Percentiles rank a stretch among this genome's conserved stretches.
Evolutionary conservation across 768 basidiomycete genomes (phyloP).

Genomic region (Grammothele lineata): DNA sequence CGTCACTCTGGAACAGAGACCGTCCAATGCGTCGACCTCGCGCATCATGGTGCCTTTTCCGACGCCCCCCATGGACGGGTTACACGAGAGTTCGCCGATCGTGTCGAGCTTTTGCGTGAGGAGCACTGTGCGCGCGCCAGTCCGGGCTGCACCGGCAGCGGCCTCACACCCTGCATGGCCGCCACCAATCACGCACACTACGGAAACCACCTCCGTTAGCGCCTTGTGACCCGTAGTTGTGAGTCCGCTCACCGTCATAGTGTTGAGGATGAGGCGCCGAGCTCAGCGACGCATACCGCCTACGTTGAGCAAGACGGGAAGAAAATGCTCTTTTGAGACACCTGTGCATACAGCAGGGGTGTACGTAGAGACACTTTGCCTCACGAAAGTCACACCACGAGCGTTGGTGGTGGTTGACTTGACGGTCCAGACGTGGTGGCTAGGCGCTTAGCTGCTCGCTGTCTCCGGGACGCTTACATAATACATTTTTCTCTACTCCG

Average conservation of each 20-base stretch:
- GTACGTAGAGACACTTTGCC: no score
- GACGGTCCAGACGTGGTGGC: no score
- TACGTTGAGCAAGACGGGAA: neutral
- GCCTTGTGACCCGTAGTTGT: neutral
- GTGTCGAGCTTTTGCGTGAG: conserved; percentile 80
- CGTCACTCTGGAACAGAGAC: conserved; percentile 77
- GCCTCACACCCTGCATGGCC: conserved; percentile 95
- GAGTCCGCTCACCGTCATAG: conserved; percentile 21
- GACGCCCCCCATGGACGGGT: conserved; percentile 88
- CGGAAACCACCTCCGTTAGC: no score
- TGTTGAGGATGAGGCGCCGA: conserved; percentile 2
- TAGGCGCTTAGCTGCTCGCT: no score
- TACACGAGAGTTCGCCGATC: conserved; percentile 84
- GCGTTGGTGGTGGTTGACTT: neutral
- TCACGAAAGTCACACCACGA: no score
- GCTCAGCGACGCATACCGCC: conserved; percentile 11
- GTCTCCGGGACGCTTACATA: neutral
- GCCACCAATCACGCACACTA: conserved; percentile 84
- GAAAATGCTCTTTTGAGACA: neutral
- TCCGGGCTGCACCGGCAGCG: conserved; percentile 78
- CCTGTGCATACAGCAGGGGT: conserved; percentile 4
- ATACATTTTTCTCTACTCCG: conserved; percentile 4
- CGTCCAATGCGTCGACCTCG: conserved; percentile 89
- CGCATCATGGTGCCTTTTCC: conserved; percentile 91
- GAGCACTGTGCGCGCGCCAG: conserved; percentile 76